Evolutionary conservation across 805 yeast species (phyloP), one percentile per base, ranked within the genome.

Genomic region (Candida tammaniensis): DNA sequence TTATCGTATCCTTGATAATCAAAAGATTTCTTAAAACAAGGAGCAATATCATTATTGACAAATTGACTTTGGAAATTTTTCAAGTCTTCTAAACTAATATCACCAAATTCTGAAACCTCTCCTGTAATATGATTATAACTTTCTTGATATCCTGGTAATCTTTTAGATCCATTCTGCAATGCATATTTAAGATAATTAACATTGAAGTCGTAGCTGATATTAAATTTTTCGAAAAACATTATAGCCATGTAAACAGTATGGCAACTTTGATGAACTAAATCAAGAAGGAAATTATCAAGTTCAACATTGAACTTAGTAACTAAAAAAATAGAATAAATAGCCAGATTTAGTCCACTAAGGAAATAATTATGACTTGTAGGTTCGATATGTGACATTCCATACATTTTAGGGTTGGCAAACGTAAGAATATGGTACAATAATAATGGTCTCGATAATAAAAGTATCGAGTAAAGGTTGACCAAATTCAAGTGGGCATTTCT

Each of bases 401-500:
- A 30, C 4, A 12, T 4, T 18, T 29, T 17, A 13, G 36, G 32
- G 15, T 36, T 23, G 16, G 19, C 10, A 12, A 25, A 10, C 7
- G 15, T 18, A 3, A 27, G n/a, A n/a, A 38, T 27, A 25, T 38
- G 44, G 40, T 55, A 63, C 43, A 64, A 58, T 47, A 64, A 64
- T 37, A 67, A 68, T 5, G 75, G 73, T 13, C 70, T 51, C 24
- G 68, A 51, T n/a, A 70, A 46, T 19, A 68, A 38, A 26, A 62
- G 49, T 10, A 65, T 55, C 0, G 62, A 64, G 39, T 55, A 55
- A n/a, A 68, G 46, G 26, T 66, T 61, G 9, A 55, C 49, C 4
- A 64, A 47, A 44, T 68, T 69, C 3, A 33, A 16, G 17, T 37
- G 23, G n/a, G 24, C 13, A n/a, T 15, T 14, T n/a, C 17, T 14